Evolutionary conservation across 1,139 yeast genomes (phyloP).

Genomic region (Lodderomyces jiufengensis): DNA sequence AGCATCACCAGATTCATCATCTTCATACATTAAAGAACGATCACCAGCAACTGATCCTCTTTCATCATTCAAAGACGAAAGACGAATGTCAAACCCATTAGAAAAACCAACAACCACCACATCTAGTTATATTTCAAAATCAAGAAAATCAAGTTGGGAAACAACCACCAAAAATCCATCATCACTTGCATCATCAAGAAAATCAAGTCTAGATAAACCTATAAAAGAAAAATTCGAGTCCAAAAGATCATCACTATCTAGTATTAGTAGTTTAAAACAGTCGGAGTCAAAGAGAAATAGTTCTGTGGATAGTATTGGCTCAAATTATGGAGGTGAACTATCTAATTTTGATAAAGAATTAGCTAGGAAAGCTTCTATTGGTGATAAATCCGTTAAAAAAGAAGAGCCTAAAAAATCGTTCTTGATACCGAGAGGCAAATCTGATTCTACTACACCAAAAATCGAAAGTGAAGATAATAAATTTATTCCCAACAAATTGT

Average conservation of each 20-base stretch:
- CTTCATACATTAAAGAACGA: not conserved
- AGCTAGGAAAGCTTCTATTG: too few relatives aligned
- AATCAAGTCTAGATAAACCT: not conserved
- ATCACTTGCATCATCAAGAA: too few relatives aligned
- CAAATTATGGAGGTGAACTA: too few relatives aligned
- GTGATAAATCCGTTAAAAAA: not conserved
- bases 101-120: too few relatives aligned
- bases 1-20: too few relatives aligned
- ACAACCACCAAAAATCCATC: not conserved
- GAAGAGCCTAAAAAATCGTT: slow-evolving; percentile 2
- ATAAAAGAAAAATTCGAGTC: not conserved
- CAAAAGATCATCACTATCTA: too few relatives aligned
- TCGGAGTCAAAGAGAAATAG: too few relatives aligned
- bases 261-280: too few relatives aligned
- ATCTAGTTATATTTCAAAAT: slow-evolving; percentile 2
- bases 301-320: too few relatives aligned
- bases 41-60: not conserved
- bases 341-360: too few relatives aligned
- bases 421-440: not conserved
- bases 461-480: not conserved
- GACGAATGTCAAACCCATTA: slow-evolving; percentile 5
- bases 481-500: too few relatives aligned
- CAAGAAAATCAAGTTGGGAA: slow-evolving; percentile 5
- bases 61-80: slow-evolving; percentile 5
- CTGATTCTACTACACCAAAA: too few relatives aligned